These are phyloP conservation scores for Amborella trichopoda DNA, from an alignment of 164 flowering plant species.

Conservation along the genomic window DNA sequence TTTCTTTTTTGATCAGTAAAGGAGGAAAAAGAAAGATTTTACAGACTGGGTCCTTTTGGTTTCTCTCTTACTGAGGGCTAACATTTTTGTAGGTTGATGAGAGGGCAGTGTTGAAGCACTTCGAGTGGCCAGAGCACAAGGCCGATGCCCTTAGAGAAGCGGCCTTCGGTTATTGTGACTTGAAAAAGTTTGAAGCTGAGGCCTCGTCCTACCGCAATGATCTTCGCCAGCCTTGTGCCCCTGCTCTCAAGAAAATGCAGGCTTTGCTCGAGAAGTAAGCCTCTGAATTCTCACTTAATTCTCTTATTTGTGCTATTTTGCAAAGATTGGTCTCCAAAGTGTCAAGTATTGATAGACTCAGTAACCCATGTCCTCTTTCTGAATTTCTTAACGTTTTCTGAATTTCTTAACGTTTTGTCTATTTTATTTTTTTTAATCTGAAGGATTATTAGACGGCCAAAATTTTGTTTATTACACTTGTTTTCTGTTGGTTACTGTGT, in stretches of 20 bases:
- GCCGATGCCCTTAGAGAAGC: slow-evolving; percentile 96
- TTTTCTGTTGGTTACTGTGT: neutral
- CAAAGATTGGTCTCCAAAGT: too few relatives aligned
- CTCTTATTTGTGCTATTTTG: too few relatives aligned
- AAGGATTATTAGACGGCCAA: neutral
- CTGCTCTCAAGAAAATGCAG: slow-evolving; percentile 88
- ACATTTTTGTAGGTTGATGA: slow-evolving; percentile 97
- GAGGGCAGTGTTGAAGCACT: slow-evolving; percentile 93
- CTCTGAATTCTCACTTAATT: too few relatives aligned
- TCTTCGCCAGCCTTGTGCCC: slow-evolving; percentile 60
- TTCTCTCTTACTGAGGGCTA: neutral
- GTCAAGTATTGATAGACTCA: too few relatives aligned
- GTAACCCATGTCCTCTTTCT: too few relatives aligned
- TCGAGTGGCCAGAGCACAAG: slow-evolving; percentile 94
- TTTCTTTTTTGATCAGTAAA: neutral
- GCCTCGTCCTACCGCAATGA: slow-evolving; percentile 49
- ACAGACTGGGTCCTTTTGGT: neutral
- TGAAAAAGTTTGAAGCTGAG: slow-evolving; percentile 79
- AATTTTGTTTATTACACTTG: neutral
- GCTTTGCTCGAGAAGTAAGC: slow-evolving; percentile 72
- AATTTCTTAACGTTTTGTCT: slow-evolving; percentile 1
- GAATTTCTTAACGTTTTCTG: too few relatives aligned
- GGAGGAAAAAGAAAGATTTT: neutral
- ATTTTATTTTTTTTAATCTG: neutral
- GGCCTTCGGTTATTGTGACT: slow-evolving; percentile 83